Percentiles rank a stretch among this genome's conserved stretches.
Evolutionary conservation across 257 asterid genomes (phyloP).

Genomic region (Nyctanthes arbortristis): DNA sequence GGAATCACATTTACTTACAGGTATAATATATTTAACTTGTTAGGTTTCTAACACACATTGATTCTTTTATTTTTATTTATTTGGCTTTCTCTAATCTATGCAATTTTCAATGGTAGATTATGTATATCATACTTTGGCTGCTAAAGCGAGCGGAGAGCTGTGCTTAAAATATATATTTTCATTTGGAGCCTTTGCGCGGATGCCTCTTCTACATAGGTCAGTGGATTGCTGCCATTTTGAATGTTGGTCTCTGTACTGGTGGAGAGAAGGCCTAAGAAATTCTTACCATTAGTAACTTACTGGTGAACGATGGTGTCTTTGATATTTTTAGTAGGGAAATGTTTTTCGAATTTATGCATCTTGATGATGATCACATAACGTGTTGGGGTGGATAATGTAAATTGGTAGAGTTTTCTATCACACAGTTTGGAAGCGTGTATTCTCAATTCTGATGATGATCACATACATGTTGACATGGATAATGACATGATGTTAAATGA

Average conservation of each 20-base stretch:
- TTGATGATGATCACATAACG: neutral
- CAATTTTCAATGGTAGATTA: conserved; percentile 51
- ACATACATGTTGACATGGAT: no score
- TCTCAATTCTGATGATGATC: no score
- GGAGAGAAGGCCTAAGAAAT: neutral
- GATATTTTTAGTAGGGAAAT: neutral
- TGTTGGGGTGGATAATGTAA: neutral
- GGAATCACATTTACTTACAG: conserved; percentile 71
- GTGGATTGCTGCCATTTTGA: conserved; percentile 23
- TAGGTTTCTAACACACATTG: neutral
- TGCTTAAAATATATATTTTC: conserved; percentile 81
- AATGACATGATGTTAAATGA: no score
- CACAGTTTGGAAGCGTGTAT: no score
- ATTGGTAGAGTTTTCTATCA: neutral
- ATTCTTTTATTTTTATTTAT: no score
- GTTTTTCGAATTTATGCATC: neutral
- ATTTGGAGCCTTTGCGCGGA: conserved; percentile 80
- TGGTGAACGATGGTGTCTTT: neutral
- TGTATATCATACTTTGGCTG: conserved; percentile 75
- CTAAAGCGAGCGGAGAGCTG: conserved; percentile 86
- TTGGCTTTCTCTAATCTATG: conserved; percentile 27
- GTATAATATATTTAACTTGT: conserved; percentile 30
- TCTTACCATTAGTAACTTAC: conserved; percentile 8
- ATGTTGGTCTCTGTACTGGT: neutral
- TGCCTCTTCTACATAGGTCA: conserved; percentile 68